A percentile compares a stretch with the other conserved stretches of the same genome.
Conservation (phyloP, 1,284 basidiomycete species). For the Pseudozyma tsukubaensis region DNA sequence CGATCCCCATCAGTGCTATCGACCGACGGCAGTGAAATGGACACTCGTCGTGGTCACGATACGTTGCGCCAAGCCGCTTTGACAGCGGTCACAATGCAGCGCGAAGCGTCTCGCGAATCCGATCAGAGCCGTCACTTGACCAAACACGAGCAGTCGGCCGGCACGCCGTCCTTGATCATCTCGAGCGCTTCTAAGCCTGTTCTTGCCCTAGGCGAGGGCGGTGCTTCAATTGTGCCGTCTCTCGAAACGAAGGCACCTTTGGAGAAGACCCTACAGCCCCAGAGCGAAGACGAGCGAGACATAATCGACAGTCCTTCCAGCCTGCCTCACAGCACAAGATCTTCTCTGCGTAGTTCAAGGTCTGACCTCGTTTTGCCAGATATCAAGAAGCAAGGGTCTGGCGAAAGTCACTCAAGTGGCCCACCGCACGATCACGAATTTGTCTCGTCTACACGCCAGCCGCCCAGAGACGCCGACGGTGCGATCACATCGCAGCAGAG, state of each 20-base stretch:
- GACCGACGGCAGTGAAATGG: background rate
- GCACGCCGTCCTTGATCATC: constrained; percentile 27
- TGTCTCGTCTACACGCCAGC: constrained; percentile 7
- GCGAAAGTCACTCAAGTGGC: background rate
- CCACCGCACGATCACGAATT: background rate
- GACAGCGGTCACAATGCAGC: background rate
- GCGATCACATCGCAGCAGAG: constrained; percentile 6
- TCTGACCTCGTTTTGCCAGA: constrained; percentile 14
- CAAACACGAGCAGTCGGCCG: constrained; percentile 1
- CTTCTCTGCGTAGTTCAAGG: constrained; percentile 29
- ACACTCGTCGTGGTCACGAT: no score
- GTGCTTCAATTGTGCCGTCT: background rate
- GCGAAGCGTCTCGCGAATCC: constrained; percentile 6
- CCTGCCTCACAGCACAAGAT: constrained; percentile 23
- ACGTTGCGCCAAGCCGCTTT: background rate
- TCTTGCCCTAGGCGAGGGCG: constrained; percentile 8
- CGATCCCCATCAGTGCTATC: background rate
- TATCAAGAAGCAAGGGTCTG: background rate
- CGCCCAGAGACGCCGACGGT: constrained; percentile 1
- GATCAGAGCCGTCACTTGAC: no score
- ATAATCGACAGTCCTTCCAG: constrained; percentile 41
- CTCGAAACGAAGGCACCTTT: constrained; percentile 1
- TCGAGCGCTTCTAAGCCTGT: constrained; percentile 39
- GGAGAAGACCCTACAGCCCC: constrained; percentile 5
- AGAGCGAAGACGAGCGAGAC: constrained; percentile 23